Evolutionary conservation across 495 filamentous ascomycete genomes (phyloP).

Genomic region (Cryomyces minteri): DNA sequence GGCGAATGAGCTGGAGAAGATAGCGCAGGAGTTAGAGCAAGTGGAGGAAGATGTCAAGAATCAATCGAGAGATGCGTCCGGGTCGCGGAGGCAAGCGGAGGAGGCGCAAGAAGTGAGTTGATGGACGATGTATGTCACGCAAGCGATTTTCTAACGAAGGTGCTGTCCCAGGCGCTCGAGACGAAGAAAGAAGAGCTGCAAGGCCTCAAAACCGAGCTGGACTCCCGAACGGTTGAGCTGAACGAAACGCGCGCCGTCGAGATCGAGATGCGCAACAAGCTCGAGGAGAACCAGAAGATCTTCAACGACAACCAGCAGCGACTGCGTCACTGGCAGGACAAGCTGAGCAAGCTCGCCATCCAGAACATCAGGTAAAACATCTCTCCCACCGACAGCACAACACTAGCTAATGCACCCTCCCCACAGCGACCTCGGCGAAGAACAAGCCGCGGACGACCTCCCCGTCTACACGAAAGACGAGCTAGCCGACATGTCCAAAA

Average conservation of each 20-base stretch:
- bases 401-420: background rate
- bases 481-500: constrained; percentile 81
- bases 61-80: constrained; percentile 57
- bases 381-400: background rate
- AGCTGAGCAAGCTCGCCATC: constrained; percentile 58
- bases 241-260: constrained; percentile 81
- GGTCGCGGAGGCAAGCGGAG: constrained; percentile 54
- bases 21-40: constrained; percentile 50
- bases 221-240: constrained; percentile 68
- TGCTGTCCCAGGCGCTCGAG: constrained; percentile 34
- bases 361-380: constrained; percentile 41
- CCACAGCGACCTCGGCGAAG: constrained; percentile 20
- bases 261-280: constrained; percentile 96
- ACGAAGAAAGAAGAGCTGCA: constrained; percentile 66
- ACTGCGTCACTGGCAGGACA: constrained; percentile 70
- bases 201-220: constrained; percentile 64
- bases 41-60: constrained; percentile 58
- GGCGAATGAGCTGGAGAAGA: constrained; percentile 53
- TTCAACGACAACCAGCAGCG: constrained; percentile 75
- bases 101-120: constrained; percentile 53
- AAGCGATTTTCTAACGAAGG: background rate
- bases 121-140: constrained; percentile 2
- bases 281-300: constrained; percentile 87
- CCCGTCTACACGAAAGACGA: constrained; percentile 80
- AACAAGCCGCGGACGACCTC: constrained; percentile 33